Conservation (phyloP, 2,329 filamentous ascomycete species). For the Ophiosphaerella narmari region DNA sequence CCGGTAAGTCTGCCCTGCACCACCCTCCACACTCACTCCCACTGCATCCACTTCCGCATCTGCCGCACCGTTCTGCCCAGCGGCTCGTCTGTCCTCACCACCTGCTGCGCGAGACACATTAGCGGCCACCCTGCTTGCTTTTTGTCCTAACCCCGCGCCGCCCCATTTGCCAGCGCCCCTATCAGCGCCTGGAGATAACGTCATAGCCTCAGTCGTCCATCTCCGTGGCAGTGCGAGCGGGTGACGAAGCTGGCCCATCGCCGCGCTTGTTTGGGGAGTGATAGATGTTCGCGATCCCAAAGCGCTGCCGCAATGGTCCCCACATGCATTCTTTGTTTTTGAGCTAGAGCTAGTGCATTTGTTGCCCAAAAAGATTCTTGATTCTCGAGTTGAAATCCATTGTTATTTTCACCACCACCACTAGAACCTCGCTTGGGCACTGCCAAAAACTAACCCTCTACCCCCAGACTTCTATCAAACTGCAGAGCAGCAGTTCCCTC, state of each 20-base stretch:
- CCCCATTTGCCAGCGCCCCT: slow-evolving; percentile 41
- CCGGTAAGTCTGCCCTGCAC: slow-evolving; percentile 35
- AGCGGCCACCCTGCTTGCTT: slow-evolving; percentile 17
- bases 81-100: slow-evolving; percentile 15
- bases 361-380: slow-evolving; percentile 5
- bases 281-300: slow-evolving; percentile 13
- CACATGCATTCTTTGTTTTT: slow-evolving; percentile 22
- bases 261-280: slow-evolving; percentile 11
- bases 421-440: neutral
- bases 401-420: too few species aligned
- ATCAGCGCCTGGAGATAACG: slow-evolving; percentile 33
- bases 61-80: slow-evolving; percentile 11
- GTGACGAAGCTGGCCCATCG: slow-evolving; percentile 26
- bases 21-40: slow-evolving; percentile 4
- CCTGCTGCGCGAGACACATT: slow-evolving; percentile 27
- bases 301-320: slow-evolving; percentile 7
- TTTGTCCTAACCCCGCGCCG: slow-evolving; percentile 31
- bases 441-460: slow-evolving; percentile 17
- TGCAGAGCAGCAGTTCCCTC: slow-evolving; percentile 31
- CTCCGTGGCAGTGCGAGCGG: slow-evolving; percentile 16
- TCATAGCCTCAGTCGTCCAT: slow-evolving; percentile 28
- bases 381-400: slow-evolving; percentile 3
- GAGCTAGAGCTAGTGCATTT: slow-evolving; percentile 20
- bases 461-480: slow-evolving; percentile 15
- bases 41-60: slow-evolving; percentile 20